Evolutionary conservation across 768 basidiomycete genomes (phyloP).

Genomic region (Suillus spraguei): DNA sequence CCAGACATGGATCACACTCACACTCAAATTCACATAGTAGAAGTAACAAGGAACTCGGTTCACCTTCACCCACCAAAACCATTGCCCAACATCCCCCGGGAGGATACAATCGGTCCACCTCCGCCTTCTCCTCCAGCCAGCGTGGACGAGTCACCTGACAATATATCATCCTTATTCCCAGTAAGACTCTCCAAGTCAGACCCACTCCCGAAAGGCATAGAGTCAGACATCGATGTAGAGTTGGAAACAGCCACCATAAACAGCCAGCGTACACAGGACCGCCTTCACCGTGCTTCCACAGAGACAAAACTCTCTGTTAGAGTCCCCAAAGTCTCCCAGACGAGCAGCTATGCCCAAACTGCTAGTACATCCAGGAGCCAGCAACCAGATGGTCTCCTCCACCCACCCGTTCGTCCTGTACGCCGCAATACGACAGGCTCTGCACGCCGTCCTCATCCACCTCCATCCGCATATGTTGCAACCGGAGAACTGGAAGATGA

Average conservation of each 20-base stretch:
- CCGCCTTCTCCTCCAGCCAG: conserved; percentile 58
- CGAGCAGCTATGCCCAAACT: conserved; percentile 19
- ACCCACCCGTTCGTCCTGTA: conserved; percentile 52
- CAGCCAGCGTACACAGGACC: conserved; percentile 28
- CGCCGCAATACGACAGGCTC: conserved; percentile 78
- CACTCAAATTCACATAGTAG: conserved; percentile 53
- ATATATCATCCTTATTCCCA: conserved; percentile 32
- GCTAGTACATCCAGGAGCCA: conserved; percentile 28
- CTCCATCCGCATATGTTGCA: conserved; percentile 41
- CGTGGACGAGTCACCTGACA: conserved; percentile 27
- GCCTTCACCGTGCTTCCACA: conserved; percentile 50
- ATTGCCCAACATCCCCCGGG: conserved; percentile 35
- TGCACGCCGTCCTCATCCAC: conserved; percentile 30
- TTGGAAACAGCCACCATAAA: conserved; percentile 21
- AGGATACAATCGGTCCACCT: conserved; percentile 47
- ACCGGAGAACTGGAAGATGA: conserved; percentile 48
- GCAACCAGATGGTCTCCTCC: conserved; percentile 50
- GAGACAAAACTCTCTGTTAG: conserved; percentile 46
- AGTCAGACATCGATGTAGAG: conserved; percentile 29
- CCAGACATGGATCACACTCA: conserved; percentile 28
- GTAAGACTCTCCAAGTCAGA: conserved; percentile 24
- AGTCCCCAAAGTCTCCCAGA: conserved; percentile 23
- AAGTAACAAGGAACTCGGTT: conserved; percentile 52
- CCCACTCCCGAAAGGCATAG: conserved; percentile 27
- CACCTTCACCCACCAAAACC: conserved; percentile 39